phyloP scores from a whole-genome alignment of 345 rosid species.

The Gossypium mustelinum region DNA sequence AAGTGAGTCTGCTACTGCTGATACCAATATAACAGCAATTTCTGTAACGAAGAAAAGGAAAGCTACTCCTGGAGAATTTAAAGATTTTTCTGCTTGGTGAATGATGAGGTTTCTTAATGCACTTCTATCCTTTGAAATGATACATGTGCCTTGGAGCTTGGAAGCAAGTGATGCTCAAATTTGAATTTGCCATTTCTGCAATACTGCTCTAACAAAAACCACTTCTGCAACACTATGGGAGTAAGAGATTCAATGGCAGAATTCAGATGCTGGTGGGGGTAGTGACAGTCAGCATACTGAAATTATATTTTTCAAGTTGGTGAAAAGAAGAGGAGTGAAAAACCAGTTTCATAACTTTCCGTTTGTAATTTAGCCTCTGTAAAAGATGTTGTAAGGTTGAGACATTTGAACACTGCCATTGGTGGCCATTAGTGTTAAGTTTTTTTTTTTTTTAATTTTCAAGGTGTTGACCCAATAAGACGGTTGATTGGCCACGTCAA shows the following conservation, averaged over 20 bases:
- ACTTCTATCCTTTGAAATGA: background rate
- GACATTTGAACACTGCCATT: background rate
- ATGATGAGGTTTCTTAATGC: constrained; percentile 30
- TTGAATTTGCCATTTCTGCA: background rate
- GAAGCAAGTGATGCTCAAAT: background rate
- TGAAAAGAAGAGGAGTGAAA: background rate
- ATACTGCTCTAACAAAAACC: background rate
- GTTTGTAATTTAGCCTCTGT: constrained; percentile 7
- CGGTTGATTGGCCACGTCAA: no score
- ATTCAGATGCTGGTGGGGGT: background rate
- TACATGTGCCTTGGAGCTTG: background rate
- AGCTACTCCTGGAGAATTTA: constrained; percentile 48
- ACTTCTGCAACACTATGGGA: background rate
- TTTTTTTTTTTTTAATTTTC: background rate
- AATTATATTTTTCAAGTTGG: constrained; percentile 16
- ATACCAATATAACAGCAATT: constrained; percentile 29
- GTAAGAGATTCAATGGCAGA: background rate
- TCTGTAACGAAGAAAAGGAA: constrained; percentile 62
- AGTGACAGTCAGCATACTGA: background rate
- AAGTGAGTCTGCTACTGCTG: constrained; percentile 31
- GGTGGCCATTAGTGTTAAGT: background rate
- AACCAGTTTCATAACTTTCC: constrained; percentile 4
- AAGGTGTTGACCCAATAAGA: background rate
- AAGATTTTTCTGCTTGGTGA: constrained; percentile 81
- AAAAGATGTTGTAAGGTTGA: background rate